phyloP scores from a whole-genome alignment of 2,329 filamentous ascomycete genomes.

The Hortaea sp. region DNA sequence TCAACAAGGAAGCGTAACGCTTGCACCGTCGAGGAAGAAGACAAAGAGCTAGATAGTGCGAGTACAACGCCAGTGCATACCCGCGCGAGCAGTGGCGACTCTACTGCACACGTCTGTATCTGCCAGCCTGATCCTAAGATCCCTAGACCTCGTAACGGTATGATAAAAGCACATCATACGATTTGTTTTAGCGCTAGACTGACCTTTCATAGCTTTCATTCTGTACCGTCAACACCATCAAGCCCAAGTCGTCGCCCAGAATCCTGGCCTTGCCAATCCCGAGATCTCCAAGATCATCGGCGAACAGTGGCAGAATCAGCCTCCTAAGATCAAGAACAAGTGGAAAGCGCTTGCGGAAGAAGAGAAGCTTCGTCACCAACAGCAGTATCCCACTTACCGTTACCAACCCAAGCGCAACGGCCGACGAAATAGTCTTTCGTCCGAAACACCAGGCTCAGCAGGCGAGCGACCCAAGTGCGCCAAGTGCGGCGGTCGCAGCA shows the following conservation, averaged over 20 bases:
- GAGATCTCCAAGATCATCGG: conserved; percentile 97
- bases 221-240: conserved; percentile 93
- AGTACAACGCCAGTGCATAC: conserved; percentile 19
- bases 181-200: conserved; percentile 11
- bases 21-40: conserved; percentile 21
- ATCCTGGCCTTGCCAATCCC: conserved; percentile 87
- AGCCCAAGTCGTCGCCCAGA: conserved; percentile 64
- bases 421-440: conserved; percentile 32
- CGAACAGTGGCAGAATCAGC: conserved; percentile 75
- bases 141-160: conserved; percentile 60
- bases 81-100: conserved; percentile 28
- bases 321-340: conserved; percentile 62
- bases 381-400: conserved; percentile 85
- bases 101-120: conserved; percentile 49
- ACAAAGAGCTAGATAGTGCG: conserved; percentile 17
- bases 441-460: conserved; percentile 19
- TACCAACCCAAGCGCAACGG: conserved; percentile 66
- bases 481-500: conserved; percentile 61
- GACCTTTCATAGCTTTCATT: conserved; percentile 68
- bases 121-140: conserved; percentile 64
- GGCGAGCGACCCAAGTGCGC: conserved; percentile 46
- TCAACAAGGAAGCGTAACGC: conserved; percentile 24
- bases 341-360: conserved; percentile 90
- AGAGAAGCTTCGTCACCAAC: conserved; percentile 81
- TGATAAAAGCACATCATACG: conserved; percentile 22